Base-by-base conservation (phyloP, 345 rosid genomes). In the Populus ilicifolia region DNA sequence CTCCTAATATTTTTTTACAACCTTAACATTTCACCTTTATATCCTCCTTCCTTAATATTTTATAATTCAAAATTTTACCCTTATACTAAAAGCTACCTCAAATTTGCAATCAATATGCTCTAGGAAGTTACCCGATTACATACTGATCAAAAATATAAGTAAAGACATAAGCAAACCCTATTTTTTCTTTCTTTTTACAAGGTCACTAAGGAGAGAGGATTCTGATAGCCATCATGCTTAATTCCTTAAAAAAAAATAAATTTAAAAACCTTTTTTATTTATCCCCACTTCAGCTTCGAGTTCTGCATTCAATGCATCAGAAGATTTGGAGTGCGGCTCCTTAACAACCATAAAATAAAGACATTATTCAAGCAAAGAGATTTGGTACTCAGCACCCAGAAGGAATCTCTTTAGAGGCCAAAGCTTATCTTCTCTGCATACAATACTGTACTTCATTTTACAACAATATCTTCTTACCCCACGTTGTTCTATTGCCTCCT, bases 301-400 rank as follows among this genome's bases (percentile, higher is more conserved):
- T 21, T 25, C 79, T 72, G 70, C 80, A 78, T 77, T 84, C 79
- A 81, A 72, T 77, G 86, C 79, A 85, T 85, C 84, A 67, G 83
- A 83, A 67, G 83, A 83, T 79, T 81, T 78, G 74, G 61, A 77
- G 46, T 38, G 38, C 33, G 83, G 80, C 84, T 72, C 65, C 30
- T 61, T 77, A 59, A 44, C 78, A 56, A 73, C 64, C 17, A 71
- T 59, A 78, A 30, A 38, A 73, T 13, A 73, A 23, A 56, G 38
- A 41, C 36, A 30, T 7, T 5, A 13, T 27, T 7, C 14, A 8
- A 65, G 17, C 20, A 78, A 43, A 61, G 18, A 38, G 38, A 72
- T 74, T 27, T 35, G 70, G 48, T 36, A 6, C 46, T 61, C 11
- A 14, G 64, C 50, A 52, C 30, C 64, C 29, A 36, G 46, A 77